These are phyloP conservation scores for Margaritispora aquatica DNA, from an alignment of 495 filamentous ascomycete species.

Conservation along the genomic window DNA sequence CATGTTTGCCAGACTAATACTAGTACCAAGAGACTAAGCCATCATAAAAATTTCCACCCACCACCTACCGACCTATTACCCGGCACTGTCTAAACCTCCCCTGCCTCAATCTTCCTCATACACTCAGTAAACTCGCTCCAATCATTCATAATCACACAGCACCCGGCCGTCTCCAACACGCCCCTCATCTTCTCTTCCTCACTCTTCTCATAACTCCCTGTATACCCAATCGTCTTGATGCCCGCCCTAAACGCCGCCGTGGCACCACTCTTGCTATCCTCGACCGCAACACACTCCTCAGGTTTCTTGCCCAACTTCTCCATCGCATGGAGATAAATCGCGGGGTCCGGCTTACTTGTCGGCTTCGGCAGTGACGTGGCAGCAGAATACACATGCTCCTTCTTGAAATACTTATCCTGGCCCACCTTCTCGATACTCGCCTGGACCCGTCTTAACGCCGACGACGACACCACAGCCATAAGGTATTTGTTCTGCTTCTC, in stretches of 20 bases:
- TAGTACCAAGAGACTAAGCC: no score
- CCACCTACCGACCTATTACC: not conserved
- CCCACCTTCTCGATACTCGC: slow-evolving; percentile 77
- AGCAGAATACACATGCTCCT: slow-evolving; percentile 73
- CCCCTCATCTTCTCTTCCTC: slow-evolving; percentile 70
- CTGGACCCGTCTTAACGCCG: slow-evolving; percentile 69
- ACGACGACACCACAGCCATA: slow-evolving; percentile 77
- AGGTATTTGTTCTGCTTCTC: slow-evolving; percentile 58
- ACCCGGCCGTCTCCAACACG: slow-evolving; percentile 61
- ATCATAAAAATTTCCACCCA: not conserved
- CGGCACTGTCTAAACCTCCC: slow-evolving; percentile 9
- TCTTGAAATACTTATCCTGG: slow-evolving; percentile 73
- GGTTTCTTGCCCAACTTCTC: slow-evolving; percentile 67
- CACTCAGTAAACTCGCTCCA: slow-evolving; percentile 75
- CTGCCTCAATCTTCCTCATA: slow-evolving; percentile 58
- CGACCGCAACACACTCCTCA: slow-evolving; percentile 73
- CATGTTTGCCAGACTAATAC: no score
- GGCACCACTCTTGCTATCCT: slow-evolving; percentile 86
- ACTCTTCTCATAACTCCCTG: slow-evolving; percentile 70
- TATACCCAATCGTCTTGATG: slow-evolving; percentile 81
- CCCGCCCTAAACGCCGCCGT: slow-evolving; percentile 74
- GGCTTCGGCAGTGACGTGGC: slow-evolving; percentile 72
- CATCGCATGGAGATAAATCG: slow-evolving; percentile 82
- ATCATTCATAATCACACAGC: slow-evolving; percentile 72
- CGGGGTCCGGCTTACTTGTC: slow-evolving; percentile 88